Base-by-base conservation (phyloP, 2,329 filamentous ascomycete species). In the Curvularia verruculosa region DNA sequence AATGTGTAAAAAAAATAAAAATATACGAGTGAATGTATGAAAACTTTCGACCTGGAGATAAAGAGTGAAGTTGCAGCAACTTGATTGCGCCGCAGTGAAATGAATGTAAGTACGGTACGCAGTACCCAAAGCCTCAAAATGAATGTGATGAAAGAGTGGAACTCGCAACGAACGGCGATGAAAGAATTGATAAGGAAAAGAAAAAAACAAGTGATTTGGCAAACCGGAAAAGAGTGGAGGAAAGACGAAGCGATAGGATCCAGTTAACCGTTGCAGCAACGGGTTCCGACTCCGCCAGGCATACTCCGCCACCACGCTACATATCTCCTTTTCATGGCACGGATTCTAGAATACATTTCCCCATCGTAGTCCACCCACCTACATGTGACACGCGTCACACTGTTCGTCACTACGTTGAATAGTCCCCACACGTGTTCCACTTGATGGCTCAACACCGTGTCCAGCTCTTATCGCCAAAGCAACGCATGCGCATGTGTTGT, bases 81-180 rank as follows among this genome's bases (percentile, higher is more conserved):
- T 4, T 21, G 3, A 3, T 49, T 26, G 23, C 46, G 46, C 34
- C 46, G 46, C 34, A n/a, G 46, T 36, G 23, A 39, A 49, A 49
- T 37, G 46, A 49, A 49, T 39, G 46, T 49, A 39, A 23, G 29
- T 49, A 18, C 10, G 46, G 34, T 28, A 49, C 46, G 24, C 46
- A 10, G 46, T 49, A 49, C 46, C 46, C 18, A 26, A 49, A 21
- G 34, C 34, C 23, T 39, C 23, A 24, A 49, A 47, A 49, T 3
- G 46, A 49, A 39, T 49, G 46, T 39, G 28, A 39, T 24, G 13
- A 43, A 43, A 8, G 40, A 43, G 26, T 24, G 40, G 3, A 49
- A 39, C 19, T 23, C 15, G 31, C 15, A n/a, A 24, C 13, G 10
- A 26, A 28, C 34, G 43, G 36, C 46, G 46, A 34, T 2, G 34